These are phyloP conservation scores for Senna tora DNA, from an alignment of 306 rosid genomes.

Conservation along the genomic window DNA sequence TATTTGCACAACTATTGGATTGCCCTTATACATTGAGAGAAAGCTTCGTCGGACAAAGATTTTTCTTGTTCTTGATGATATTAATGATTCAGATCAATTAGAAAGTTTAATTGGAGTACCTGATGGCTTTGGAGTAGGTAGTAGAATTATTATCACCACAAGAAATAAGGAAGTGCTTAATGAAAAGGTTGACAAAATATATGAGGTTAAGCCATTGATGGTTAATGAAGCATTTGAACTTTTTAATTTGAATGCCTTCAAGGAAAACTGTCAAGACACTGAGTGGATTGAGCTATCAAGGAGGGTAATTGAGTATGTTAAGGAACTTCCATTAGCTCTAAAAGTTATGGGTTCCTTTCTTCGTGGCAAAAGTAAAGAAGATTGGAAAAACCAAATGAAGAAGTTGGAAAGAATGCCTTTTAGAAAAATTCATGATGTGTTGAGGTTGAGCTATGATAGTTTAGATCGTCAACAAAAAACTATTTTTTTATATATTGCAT, in stretches of 20 bases:
- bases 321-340: slow-evolving; percentile 23
- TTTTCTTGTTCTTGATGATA: slow-evolving; percentile 25
- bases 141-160: background rate
- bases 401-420: background rate
- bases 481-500: slow-evolving; percentile 38
- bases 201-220: background rate
- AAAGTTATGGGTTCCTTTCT: slow-evolving; percentile 13
- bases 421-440: background rate
- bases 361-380: background rate
- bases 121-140: slow-evolving; percentile 20
- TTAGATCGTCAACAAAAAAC: background rate
- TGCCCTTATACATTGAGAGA: background rate
- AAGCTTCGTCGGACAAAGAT: slow-evolving; percentile 17
- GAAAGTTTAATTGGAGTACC: background rate
- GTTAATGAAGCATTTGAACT: slow-evolving; percentile 1
- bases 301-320: background rate
- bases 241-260: slow-evolving; percentile 28
- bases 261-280: background rate
- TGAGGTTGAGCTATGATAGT: background rate
- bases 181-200: background rate
- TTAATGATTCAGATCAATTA: background rate
- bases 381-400: slow-evolving; percentile 31
- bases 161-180: slow-evolving; percentile 20
- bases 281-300: background rate
- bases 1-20: background rate